Evolutionary conservation across 768 basidiomycete species (phyloP).

Genomic region (Termitomyces sp.): DNA sequence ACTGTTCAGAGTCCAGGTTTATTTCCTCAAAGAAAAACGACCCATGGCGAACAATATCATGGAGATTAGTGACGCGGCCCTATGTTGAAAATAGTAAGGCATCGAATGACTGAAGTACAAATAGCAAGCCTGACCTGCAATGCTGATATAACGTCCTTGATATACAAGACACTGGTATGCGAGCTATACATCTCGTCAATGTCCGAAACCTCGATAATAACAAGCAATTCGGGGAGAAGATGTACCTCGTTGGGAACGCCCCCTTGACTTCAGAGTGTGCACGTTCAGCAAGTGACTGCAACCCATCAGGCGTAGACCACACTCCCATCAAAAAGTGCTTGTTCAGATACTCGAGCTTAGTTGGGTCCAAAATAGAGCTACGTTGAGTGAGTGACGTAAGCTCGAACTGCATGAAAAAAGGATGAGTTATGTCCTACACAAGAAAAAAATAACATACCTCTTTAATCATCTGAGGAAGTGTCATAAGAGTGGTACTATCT

Average conservation of each 20-base stretch:
- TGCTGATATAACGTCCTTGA: conserved; percentile 56
- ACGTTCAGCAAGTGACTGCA: conserved; percentile 48
- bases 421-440: neutral
- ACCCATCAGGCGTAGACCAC: conserved; percentile 44
- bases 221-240: neutral
- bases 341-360: conserved; percentile 84
- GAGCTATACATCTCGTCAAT: conserved; percentile 23
- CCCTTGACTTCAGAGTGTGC: conserved; percentile 48
- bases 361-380: conserved; percentile 73
- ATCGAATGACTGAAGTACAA: neutral
- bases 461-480: conserved; percentile 55
- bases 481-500: conserved; percentile 62
- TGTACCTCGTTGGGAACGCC: conserved; percentile 56
- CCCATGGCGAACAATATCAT: conserved; percentile 62
- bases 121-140: conserved; percentile 41
- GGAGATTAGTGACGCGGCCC: conserved; percentile 66
- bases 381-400: conserved; percentile 73
- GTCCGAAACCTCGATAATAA: neutral
- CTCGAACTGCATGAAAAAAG: conserved; percentile 52
- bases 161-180: conserved; percentile 49
- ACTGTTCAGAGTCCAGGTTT: conserved; percentile 48
- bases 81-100: conserved; percentile 19
- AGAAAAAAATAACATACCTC: conserved; percentile 31
- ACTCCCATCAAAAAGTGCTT: conserved; percentile 72
- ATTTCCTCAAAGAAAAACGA: conserved; percentile 81